Evolutionary conservation across 2,329 filamentous ascomycete genomes (phyloP).

Genomic region (Alternaria rosae): DNA sequence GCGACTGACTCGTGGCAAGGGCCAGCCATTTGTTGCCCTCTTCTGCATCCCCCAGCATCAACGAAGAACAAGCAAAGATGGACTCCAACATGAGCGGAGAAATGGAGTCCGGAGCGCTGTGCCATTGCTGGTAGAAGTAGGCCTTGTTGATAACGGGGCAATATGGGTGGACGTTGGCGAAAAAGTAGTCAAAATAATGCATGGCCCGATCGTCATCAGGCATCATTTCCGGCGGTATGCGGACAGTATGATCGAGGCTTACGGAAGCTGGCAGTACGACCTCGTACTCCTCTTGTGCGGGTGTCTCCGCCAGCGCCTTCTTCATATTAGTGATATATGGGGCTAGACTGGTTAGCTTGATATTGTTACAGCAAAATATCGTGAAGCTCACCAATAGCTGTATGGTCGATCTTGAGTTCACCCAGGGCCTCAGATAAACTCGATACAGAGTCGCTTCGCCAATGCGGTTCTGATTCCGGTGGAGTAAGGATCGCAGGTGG

Average conservation of each 20-base stretch:
- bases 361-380: not conserved
- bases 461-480: constrained; percentile 59
- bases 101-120: constrained; percentile 79
- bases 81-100: constrained; percentile 90
- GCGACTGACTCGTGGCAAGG: constrained; percentile 77
- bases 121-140: constrained; percentile 89
- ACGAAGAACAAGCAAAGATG: constrained; percentile 86
- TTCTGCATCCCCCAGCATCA: constrained; percentile 81
- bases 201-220: constrained; percentile 82
- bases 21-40: constrained; percentile 93
- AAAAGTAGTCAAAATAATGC: constrained; percentile 90
- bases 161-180: constrained; percentile 89
- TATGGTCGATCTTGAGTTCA: constrained; percentile 84
- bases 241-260: constrained; percentile 76
- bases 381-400: constrained; percentile 74
- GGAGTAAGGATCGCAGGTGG: constrained; percentile 44
- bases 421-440: constrained; percentile 83
- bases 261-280: constrained; percentile 72
- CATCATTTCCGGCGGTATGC: constrained; percentile 93
- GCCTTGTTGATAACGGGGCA: constrained; percentile 86
- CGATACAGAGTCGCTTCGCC: constrained; percentile 57
- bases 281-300: constrained; percentile 75
- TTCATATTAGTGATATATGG: constrained; percentile 80
- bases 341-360: constrained; percentile 59
- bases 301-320: constrained; percentile 63